Base-by-base conservation (phyloP, 495 filamentous ascomycete species). In the Trypethelium eluteriae region DNA sequence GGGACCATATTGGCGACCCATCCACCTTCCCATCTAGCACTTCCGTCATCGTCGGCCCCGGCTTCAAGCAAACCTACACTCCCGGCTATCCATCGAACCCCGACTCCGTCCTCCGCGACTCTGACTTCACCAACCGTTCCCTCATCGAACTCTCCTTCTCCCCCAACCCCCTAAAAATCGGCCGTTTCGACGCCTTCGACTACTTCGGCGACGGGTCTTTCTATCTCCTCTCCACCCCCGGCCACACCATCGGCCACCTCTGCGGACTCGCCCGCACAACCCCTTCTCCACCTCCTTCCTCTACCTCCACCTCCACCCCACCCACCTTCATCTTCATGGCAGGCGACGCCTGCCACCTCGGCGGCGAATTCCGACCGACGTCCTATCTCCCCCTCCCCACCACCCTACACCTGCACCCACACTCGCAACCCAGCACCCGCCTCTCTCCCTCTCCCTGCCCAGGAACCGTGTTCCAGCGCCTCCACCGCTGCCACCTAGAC, bases 1-100 rank as follows among this genome's bases (percentile, higher is more conserved):
- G 83, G 67, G 86, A 88, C 69, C 87, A 89, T 70, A 77, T 76
- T 9, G 86, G 85, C 11, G 80, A 88, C 63, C 77, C 80, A 2
- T 75, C 77, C 0, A 78, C 68, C 1, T 87, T 88, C 67, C 80
- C 78, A 0, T 39, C 79, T 0, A 76, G 70, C 35, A 84, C 84
- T 0, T 73, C 76, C 1, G 69, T 89, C 0, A 67, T 74, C 39
- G 72, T 87, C 35, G 86, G 86, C 0, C 82, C 81, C 0, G 85
- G 85, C 0, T 82, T 85, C 69, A 83, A 80, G 47, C 70, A 76
- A 0, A 39, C 50, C 2, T 67, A 81, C 35, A 64, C 80, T 2
- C 85, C 84, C 0, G 84, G 80, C 0, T 84, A 81, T 61, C 85
- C 86, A 0, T 66, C 75, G 0, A 78, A 81, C 16, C 73, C 76